Conservation (phyloP, 2,329 filamentous ascomycete species). For the Sporothrix phasma region DNA sequence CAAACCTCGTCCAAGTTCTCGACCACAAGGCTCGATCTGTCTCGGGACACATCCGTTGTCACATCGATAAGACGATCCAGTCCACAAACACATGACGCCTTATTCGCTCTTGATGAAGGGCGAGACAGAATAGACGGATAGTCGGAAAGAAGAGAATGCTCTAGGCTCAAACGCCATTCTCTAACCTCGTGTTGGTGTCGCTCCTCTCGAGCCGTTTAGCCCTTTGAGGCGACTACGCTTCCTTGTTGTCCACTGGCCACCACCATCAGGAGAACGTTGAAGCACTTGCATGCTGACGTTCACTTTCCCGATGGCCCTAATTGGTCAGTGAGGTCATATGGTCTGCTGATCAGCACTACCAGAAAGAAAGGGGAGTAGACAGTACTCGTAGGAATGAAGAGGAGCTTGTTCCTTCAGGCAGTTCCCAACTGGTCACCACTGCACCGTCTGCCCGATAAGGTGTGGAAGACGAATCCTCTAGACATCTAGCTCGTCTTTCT, state of each 20-base stretch:
- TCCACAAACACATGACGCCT: background rate
- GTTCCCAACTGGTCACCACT: background rate
- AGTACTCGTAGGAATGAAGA: background rate
- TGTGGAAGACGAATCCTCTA: background rate
- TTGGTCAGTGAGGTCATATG: slow-evolving; percentile 8
- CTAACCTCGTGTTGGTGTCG: background rate
- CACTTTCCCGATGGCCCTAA: background rate
- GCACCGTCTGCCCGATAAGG: background rate
- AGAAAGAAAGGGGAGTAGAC: background rate
- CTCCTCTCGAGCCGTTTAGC: background rate
- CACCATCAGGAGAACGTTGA: background rate
- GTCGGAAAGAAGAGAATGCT: background rate
- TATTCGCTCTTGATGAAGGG: background rate
- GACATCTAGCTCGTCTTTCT: background rate
- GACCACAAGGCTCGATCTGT: background rate
- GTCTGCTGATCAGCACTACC: background rate
- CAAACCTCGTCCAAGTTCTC: background rate
- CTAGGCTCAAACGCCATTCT: background rate
- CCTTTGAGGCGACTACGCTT: background rate
- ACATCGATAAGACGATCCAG: background rate
- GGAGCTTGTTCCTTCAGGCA: background rate
- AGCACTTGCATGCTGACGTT: background rate
- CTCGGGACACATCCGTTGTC: background rate
- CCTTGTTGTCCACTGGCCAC: slow-evolving; percentile 6
- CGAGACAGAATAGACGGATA: background rate